A percentile compares a stretch with the other conserved stretches of the same genome.
phyloP scores from a whole-genome alignment of 495 filamentous ascomycete species.

The Xylaria cubensis region DNA sequence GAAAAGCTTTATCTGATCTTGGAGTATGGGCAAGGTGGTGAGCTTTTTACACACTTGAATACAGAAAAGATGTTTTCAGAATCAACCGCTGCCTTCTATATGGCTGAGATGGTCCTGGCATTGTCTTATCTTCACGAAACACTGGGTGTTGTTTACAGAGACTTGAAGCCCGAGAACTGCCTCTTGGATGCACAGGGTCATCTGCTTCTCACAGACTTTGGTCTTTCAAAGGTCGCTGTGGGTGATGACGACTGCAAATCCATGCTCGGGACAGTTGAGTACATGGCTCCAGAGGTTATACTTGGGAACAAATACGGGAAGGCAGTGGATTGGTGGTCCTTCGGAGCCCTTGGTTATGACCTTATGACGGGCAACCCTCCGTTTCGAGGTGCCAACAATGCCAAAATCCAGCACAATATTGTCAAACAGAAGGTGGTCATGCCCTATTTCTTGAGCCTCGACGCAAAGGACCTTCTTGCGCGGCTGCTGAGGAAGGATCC shows the following conservation, averaged over 20 bases:
- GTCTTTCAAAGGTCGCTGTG: conserved; percentile 92
- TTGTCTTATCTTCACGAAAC: conserved; percentile 90
- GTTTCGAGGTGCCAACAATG: conserved; percentile 86
- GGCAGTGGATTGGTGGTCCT: conserved; percentile 97
- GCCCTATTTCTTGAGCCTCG: conserved; percentile 85
- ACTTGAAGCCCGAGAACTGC: conserved; percentile 97
- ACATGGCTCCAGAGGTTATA: conserved; percentile 98
- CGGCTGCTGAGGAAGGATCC: conserved; percentile 91
- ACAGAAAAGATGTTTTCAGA: conserved; percentile 93
- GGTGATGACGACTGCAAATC: conserved; percentile 84
- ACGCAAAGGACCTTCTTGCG: conserved; percentile 91
- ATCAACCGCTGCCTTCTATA: conserved; percentile 89
- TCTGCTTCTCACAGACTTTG: conserved; percentile 94
- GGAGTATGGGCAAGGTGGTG: conserved; percentile 97
- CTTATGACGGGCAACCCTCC: conserved; percentile 89
- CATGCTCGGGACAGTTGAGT: conserved; percentile 91
- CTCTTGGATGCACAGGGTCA: conserved; percentile 91
- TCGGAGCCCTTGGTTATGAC: conserved; percentile 90
- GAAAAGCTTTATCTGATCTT: conserved; percentile 98
- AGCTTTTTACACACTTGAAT: conserved; percentile 88
- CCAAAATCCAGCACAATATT: conserved; percentile 93
- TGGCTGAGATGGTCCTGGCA: conserved; percentile 95
- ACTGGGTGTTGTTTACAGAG: conserved; percentile 93
- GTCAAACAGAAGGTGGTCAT: conserved; percentile 84
- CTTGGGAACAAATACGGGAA: conserved; percentile 84